Evolutionary conservation across 2,329 filamentous ascomycete genomes (phyloP).

Genomic region (Sarocladium brachiariae): DNA sequence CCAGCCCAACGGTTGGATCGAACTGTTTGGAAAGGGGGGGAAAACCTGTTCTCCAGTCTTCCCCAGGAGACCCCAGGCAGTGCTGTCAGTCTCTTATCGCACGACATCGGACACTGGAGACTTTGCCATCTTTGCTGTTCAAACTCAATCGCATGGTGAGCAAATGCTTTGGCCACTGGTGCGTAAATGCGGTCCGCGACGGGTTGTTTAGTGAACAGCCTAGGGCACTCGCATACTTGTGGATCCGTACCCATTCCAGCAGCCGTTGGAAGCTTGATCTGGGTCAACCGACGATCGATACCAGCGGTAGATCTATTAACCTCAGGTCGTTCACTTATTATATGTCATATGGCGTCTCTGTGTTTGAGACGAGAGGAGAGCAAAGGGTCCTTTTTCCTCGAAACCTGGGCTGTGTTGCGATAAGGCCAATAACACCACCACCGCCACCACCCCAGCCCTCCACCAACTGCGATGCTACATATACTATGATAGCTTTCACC

Average conservation of each 20-base stretch:
- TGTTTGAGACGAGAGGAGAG: too few species aligned
- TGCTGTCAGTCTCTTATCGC: neutral
- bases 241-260: neutral
- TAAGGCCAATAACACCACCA: neutral
- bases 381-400: neutral
- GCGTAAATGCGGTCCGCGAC: neutral
- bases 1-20: neutral
- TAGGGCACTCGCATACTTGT: neutral
- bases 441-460: neutral
- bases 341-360: too few species aligned
- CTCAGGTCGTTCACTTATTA: neutral
- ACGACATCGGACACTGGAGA: neutral
- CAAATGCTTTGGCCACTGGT: neutral
- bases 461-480: too few species aligned
- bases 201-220: neutral
- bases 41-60: constrained; percentile 1
- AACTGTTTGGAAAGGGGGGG: neutral
- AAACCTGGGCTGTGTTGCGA: too few species aligned
- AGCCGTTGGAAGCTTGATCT: neutral
- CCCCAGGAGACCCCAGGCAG: neutral
- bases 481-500: neutral
- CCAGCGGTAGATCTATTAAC: neutral
- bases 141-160: too few species aligned
- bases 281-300: neutral
- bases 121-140: too few species aligned